Evolutionary conservation across 2,329 filamentous ascomycete genomes (phyloP), one percentile per base, ranked within the genome.

Genomic region (Triangularia verruculosa): DNA sequence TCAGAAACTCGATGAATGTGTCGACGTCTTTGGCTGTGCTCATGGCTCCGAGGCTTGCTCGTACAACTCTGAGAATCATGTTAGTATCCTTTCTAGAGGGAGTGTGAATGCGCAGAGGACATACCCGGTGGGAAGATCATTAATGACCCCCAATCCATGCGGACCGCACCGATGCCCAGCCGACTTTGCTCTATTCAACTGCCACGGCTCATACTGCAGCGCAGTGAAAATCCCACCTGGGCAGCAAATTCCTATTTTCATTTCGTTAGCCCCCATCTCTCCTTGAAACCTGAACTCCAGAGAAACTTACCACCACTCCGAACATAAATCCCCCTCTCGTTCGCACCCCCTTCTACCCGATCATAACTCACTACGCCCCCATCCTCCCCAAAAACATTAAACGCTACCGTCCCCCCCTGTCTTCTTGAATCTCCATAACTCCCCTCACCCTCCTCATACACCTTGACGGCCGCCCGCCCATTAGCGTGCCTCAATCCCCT

Each of bases 321-420:
- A 30, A 90, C 78, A 67, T 85, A 88, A 61, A 90, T 84, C 6
- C 79, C 76, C 3, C 78, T 76, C 12, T 79, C 74, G 66, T 87
- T 83, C 0, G 87, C 86, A 17, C 81, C 74, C 30, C 77, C 77
- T 73, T 89, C 87, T n/a, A 89, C 83, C 1, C 83, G 79, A 1
- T 79, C 80, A 70, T 86, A 88, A 0, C 83, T 78, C 28, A 88
- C 75, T 67, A 83, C 82, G 0, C 74, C 74, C 1, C 86, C 86
- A 62, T 83, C 78, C 2, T 79, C 72, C n/a, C 74, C 74, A 25
- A 81, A 73, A 12, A 90, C 74, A 66, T 89, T 90, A 75, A 90
- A 88, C 1, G 87, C 84, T 22, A 90, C 76, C 0, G 85, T 88
- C 1, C 86, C 81, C 1, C 87, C 87, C 71, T 89, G 85, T 20